These are phyloP conservation scores for Leccinum olivaceopallidum DNA, from an alignment of 768 basidiomycete species.

Conservation along the genomic window DNA sequence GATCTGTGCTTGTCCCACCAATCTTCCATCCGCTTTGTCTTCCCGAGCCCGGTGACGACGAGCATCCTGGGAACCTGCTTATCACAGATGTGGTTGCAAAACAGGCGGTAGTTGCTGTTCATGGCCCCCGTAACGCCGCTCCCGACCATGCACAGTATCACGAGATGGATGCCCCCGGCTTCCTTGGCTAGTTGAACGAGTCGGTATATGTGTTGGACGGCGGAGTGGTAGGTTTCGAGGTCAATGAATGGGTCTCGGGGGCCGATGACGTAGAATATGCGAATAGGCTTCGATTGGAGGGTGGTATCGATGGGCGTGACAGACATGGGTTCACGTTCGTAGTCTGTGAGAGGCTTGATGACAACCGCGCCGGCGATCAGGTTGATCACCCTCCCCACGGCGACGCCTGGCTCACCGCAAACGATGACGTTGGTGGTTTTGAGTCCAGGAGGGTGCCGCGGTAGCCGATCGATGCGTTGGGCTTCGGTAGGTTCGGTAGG, in stretches of 20 bases:
- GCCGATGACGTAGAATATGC: conserved; percentile 33
- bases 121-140: conserved; percentile 35
- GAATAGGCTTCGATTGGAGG: conserved; percentile 21
- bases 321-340: conserved; percentile 35
- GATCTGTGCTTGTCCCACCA: conserved; percentile 34
- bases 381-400: conserved; percentile 29
- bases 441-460: conserved; percentile 18
- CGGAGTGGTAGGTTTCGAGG: conserved; percentile 16
- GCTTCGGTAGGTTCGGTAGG: conserved; percentile 14
- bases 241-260: conserved; percentile 32
- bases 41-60: conserved; percentile 41
- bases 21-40: conserved; percentile 30
- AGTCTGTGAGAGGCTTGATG: conserved; percentile 25
- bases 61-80: conserved; percentile 37
- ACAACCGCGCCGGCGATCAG: conserved; percentile 20
- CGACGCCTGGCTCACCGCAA: conserved; percentile 43
- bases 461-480: conserved; percentile 20
- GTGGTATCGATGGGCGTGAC: conserved; percentile 26
- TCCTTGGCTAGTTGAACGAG: conserved; percentile 28
- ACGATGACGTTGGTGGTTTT: conserved; percentile 39
- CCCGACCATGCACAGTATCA: conserved; percentile 41
- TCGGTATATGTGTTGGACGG: conserved; percentile 26
- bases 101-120: conserved; percentile 38
- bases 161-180: conserved; percentile 38
- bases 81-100: conserved; percentile 39